phyloP scores from a whole-genome alignment of 208 protist genomes.

The Naegleria fowleri region DNA sequence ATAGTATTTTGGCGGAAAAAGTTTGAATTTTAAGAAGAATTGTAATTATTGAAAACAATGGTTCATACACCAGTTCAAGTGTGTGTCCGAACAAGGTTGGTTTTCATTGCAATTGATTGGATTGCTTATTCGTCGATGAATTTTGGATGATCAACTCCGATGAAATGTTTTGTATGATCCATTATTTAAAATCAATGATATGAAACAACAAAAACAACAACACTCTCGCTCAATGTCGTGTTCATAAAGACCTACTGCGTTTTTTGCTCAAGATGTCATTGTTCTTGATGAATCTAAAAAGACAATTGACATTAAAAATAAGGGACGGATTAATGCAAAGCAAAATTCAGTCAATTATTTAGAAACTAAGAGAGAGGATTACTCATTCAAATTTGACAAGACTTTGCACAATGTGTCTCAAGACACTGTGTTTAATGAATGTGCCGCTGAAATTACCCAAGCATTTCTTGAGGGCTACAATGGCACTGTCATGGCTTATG shows the following conservation, averaged over 20 bases:
- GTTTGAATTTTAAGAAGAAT: too few species aligned
- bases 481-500: conserved; percentile 43
- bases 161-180: too few species aligned
- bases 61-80: not conserved
- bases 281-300: conserved; percentile 24
- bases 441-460: not conserved
- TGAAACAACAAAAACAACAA: too few species aligned
- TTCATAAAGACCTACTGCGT: not conserved
- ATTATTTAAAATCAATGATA: too few species aligned
- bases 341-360: conserved; percentile 25
- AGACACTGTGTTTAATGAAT: conserved; percentile 39
- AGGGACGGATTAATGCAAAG: not conserved
- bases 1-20: too few species aligned
- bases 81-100: not conserved
- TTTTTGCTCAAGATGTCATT: conserved; percentile 20
- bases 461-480: conserved; percentile 30
- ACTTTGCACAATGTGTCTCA: conserved; percentile 43
- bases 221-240: too few species aligned
- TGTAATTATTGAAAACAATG: not conserved
- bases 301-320: conserved; percentile 14
- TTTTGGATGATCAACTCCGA: not conserved
- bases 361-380: conserved; percentile 45
- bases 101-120: too few species aligned
- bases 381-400: conserved; percentile 40
- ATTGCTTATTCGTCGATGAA: too few species aligned